Conservation (phyloP, 2,329 filamentous ascomycete species). For the Alternaria sp. region DNA sequence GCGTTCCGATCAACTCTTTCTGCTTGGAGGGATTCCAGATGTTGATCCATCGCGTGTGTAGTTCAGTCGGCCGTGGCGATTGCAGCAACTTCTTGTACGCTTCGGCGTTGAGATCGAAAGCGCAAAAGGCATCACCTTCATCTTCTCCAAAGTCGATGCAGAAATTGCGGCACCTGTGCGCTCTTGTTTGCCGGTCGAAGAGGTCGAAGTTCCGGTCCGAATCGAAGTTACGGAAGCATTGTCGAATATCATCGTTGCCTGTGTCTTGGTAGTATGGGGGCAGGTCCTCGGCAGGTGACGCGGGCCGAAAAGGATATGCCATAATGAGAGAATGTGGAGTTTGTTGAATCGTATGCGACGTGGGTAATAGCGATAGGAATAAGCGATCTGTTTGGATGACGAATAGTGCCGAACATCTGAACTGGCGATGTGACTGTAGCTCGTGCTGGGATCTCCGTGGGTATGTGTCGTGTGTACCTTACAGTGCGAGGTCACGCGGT, state of each 20-base stretch:
- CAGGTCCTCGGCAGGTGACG: constrained; percentile 36
- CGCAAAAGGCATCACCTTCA: constrained; percentile 61
- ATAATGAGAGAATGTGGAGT: constrained; percentile 18
- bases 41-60: constrained; percentile 75
- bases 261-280: constrained; percentile 46
- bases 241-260: constrained; percentile 39
- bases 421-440: constrained; percentile 23
- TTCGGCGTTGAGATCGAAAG: constrained; percentile 58
- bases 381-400: not conserved
- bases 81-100: constrained; percentile 50
- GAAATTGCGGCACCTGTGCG: constrained; percentile 62
- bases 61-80: constrained; percentile 54
- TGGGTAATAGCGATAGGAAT: constrained; percentile 2
- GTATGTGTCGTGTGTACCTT: constrained; percentile 22
- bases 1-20: constrained; percentile 59
- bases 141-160: constrained; percentile 69
- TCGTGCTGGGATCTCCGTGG: constrained; percentile 32
- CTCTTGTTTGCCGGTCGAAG: constrained; percentile 52
- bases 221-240: constrained; percentile 63
- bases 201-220: constrained; percentile 53
- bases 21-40: constrained; percentile 73
- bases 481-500: constrained; percentile 38
- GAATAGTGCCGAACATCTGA: constrained; percentile 6
- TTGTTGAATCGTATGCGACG: not conserved
- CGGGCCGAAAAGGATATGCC: constrained; percentile 37